Evolutionary conservation across 2,329 filamentous ascomycete species (phyloP).

Genomic region (Claviceps humidiphila): DNA sequence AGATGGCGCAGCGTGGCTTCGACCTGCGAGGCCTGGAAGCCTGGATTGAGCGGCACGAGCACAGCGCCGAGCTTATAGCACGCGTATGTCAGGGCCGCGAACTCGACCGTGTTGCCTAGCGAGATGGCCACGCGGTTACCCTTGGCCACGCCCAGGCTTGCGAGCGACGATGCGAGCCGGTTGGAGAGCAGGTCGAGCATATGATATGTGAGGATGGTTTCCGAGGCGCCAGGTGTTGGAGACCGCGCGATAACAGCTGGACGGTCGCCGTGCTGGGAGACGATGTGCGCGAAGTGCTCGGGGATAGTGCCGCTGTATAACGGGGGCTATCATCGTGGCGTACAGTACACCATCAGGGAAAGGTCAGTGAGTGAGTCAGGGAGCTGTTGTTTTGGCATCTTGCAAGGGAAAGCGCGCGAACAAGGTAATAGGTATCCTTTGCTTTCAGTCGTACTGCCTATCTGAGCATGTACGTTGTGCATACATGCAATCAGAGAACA

Average conservation of each 20-base stretch:
- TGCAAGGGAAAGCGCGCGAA: too few species aligned
- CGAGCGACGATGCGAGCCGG: conserved; percentile 56
- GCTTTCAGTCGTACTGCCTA: too few species aligned
- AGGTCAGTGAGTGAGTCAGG: neutral
- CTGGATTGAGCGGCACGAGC: conserved; percentile 84
- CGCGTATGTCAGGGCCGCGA: conserved; percentile 75
- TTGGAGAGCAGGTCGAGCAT: conserved; percentile 66
- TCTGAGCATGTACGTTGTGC: too few species aligned
- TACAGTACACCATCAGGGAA: neutral
- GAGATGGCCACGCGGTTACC: conserved; percentile 78
- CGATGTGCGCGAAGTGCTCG: conserved; percentile 55
- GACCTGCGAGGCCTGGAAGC: conserved; percentile 71
- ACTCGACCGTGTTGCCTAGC: conserved; percentile 74
- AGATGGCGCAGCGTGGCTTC: conserved; percentile 67
- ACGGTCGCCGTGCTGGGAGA: conserved; percentile 50
- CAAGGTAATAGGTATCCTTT: too few species aligned
- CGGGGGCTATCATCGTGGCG: conserved; percentile 37
- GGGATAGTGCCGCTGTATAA: conserved; percentile 57
- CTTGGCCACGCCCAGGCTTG: conserved; percentile 59
- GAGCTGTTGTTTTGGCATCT: too few species aligned
- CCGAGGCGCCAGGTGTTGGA: conserved; percentile 24
- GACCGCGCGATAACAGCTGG: conserved; percentile 42
- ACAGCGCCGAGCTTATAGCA: conserved; percentile 90
- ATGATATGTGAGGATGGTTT: conserved; percentile 60
- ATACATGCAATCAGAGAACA: neutral